These are phyloP conservation scores for Cryptococcus jaspeensis DNA, from an alignment of 1,284 basidiomycete species.

Conservation along the genomic window DNA sequence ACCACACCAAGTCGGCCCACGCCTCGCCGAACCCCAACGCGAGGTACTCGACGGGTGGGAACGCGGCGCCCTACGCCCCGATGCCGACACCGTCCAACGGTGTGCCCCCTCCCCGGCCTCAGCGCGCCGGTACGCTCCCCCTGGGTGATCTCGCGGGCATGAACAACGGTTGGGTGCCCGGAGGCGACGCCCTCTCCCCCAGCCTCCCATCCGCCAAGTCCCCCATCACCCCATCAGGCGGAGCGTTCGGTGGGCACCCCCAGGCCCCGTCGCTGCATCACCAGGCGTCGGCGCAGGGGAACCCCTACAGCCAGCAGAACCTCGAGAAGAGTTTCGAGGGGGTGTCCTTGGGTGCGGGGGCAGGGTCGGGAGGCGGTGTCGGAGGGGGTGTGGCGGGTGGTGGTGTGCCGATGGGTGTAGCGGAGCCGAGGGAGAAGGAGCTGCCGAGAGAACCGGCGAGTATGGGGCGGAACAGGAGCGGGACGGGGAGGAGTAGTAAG, in stretches of 20 bases:
- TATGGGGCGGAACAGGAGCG: constrained; percentile 46
- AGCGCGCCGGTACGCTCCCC: constrained; percentile 48
- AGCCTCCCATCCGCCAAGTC: constrained; percentile 7
- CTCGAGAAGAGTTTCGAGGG: constrained; percentile 42
- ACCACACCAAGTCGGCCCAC: constrained; percentile 27
- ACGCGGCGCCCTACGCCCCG: constrained; percentile 15
- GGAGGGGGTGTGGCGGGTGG: constrained; percentile 14
- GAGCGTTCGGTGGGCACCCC: constrained; percentile 13
- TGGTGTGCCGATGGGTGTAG: constrained; percentile 32
- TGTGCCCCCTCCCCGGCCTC: constrained; percentile 37
- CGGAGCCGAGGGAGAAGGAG: constrained; percentile 40
- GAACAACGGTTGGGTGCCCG: constrained; percentile 14
- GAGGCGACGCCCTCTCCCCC: constrained; percentile 12
- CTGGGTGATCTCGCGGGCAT: constrained; percentile 29
- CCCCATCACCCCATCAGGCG: constrained; percentile 3
- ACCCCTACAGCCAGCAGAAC: constrained; percentile 28
- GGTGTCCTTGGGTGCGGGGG: background rate
- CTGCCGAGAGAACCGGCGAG: constrained; percentile 37
- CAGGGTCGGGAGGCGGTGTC: constrained; percentile 7
- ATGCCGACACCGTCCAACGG: constrained; percentile 7
- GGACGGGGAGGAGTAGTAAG: constrained; percentile 50
- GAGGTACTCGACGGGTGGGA: constrained; percentile 39
- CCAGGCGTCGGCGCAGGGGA: constrained; percentile 33
- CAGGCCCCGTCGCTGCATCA: constrained; percentile 29
- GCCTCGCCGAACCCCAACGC: constrained; percentile 46